phyloP scores from a whole-genome alignment of 306 rosid species.

The Oxytropis ochrocephala region DNA sequence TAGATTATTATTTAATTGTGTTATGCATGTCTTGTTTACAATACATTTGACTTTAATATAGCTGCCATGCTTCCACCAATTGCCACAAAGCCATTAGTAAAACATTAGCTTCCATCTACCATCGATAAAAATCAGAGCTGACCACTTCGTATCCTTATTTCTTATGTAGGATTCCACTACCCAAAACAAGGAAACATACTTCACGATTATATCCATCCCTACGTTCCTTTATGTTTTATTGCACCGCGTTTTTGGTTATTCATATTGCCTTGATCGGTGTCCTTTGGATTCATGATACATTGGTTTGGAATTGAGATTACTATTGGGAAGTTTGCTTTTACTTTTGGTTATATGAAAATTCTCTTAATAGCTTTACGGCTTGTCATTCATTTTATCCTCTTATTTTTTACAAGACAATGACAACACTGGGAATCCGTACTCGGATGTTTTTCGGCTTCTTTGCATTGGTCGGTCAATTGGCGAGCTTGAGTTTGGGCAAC shows the following conservation, averaged over 20 bases:
- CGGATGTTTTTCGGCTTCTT: constrained; percentile 97
- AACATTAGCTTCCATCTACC: background rate
- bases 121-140: background rate
- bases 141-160: background rate
- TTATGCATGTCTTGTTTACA: background rate
- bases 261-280: background rate
- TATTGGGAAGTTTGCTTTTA: background rate
- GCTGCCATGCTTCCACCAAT: background rate
- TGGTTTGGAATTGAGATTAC: background rate
- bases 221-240: background rate
- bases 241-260: background rate
- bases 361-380: constrained; percentile 1
- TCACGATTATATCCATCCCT: background rate
- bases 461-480: constrained; percentile 87
- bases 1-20: background rate
- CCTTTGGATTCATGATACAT: constrained; percentile 4
- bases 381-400: constrained; percentile 11
- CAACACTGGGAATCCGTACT: constrained; percentile 87
- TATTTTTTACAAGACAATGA: constrained; percentile 72
- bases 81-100: background rate
- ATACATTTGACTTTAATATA: background rate
- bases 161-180: background rate
- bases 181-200: background rate
- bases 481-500: constrained; percentile 93
- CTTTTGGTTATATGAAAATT: background rate